These are phyloP conservation scores for Boletus vermiculosoides DNA, from an alignment of 768 basidiomycete species.

Conservation along the genomic window DNA sequence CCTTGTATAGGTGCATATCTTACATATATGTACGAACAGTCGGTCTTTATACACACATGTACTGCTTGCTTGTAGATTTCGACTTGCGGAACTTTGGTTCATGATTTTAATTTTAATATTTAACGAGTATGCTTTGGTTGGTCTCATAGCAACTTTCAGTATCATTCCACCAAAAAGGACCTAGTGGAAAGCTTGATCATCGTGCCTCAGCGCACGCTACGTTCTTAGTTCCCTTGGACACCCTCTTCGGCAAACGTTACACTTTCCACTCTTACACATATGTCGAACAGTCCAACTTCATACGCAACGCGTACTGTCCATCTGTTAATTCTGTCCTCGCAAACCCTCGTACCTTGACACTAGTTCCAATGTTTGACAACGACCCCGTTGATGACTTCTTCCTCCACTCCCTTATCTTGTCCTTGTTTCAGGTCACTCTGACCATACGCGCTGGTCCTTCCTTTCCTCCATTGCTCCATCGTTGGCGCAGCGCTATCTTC, in stretches of 20 bases:
- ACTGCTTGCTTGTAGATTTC: constrained; percentile 21
- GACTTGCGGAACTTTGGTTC: neutral
- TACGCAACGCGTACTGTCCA: neutral
- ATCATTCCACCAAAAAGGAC: no score
- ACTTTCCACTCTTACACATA: neutral
- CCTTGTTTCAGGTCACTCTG: constrained; percentile 42
- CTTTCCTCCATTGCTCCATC: constrained; percentile 53
- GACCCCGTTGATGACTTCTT: constrained; percentile 54
- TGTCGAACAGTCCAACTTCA: neutral
- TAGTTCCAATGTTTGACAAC: constrained; percentile 58
- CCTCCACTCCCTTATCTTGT: constrained; percentile 47
- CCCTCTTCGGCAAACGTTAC: neutral
- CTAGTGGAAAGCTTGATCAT: neutral
- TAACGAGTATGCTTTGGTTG: neutral
- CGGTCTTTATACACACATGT: constrained; percentile 12
- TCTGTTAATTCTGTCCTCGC: no score
- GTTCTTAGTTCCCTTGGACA: no score
- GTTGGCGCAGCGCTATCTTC: constrained; percentile 45
- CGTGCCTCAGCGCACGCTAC: neutral
- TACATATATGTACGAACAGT: constrained; percentile 6
- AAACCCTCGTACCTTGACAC: neutral
- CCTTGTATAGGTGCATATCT: constrained; percentile 10
- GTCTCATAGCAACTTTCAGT: neutral
- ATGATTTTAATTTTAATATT: neutral
- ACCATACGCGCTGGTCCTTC: constrained; percentile 52